phyloP scores from a whole-genome alignment of 768 basidiomycete species.

The Boletus eberwhitei region DNA sequence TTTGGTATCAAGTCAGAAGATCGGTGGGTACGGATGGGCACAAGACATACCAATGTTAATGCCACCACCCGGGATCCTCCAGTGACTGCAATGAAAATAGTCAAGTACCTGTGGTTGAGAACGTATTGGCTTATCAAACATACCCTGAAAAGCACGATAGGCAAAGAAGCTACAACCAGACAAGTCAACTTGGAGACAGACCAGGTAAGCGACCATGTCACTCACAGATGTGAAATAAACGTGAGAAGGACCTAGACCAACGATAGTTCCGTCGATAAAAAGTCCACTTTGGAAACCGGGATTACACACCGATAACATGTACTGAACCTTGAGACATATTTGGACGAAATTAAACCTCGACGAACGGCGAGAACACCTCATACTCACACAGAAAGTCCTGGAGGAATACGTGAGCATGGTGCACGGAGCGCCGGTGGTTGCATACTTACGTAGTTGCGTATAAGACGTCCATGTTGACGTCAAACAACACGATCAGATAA shows the following conservation, averaged over 20 bases:
- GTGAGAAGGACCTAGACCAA: slow-evolving; percentile 22
- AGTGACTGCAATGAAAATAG: slow-evolving; percentile 12
- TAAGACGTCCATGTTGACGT: slow-evolving; percentile 22
- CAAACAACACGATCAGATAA: slow-evolving; percentile 25
- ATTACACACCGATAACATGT: slow-evolving; percentile 22
- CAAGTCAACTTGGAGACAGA: not conserved
- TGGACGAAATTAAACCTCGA: not conserved
- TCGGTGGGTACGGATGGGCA: not conserved
- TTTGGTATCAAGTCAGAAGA: slow-evolving; percentile 5
- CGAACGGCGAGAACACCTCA: not conserved
- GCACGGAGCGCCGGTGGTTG: too few species aligned
- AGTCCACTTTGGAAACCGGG: not conserved
- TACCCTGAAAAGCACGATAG: slow-evolving; percentile 25
- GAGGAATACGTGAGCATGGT: slow-evolving; percentile 1
- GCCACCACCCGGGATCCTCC: slow-evolving; percentile 14
- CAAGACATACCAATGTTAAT: slow-evolving; percentile 15
- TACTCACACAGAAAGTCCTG: slow-evolving; percentile 32
- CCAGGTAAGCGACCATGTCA: not conserved
- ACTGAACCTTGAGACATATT: slow-evolving; percentile 19
- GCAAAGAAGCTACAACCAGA: slow-evolving; percentile 22
- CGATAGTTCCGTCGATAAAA: not conserved
- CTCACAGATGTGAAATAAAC: slow-evolving; percentile 28
- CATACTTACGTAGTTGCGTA: slow-evolving; percentile 26
- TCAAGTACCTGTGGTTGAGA: not conserved
- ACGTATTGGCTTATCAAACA: not conserved